phyloP scores from a whole-genome alignment of 129 eudicot species.

The Cynara cardunculus region DNA sequence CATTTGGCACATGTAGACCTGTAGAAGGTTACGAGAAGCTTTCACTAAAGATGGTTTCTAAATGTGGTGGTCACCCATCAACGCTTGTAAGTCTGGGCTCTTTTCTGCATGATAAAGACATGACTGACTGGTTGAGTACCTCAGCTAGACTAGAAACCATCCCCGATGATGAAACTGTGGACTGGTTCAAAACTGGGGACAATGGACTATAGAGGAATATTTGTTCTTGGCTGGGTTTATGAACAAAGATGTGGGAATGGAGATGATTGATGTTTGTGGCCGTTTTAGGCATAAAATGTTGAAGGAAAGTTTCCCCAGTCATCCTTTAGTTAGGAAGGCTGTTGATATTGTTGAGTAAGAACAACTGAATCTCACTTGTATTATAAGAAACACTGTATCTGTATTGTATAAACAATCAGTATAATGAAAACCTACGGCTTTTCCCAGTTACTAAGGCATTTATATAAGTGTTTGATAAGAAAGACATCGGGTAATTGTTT shows the following conservation, averaged over 20 bases:
- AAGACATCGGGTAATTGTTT: too few species aligned
- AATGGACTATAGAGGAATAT: background rate
- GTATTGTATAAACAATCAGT: too few species aligned
- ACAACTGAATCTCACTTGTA: too few species aligned
- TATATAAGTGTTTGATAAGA: too few species aligned
- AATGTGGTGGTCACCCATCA: background rate
- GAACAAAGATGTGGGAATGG: background rate
- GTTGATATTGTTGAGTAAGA: too few species aligned
- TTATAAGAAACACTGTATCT: too few species aligned
- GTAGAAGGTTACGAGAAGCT: background rate
- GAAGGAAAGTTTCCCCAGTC: too few species aligned
- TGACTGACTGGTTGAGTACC: background rate
- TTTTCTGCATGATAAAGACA: background rate
- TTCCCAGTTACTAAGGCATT: too few species aligned
- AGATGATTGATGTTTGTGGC: too few species aligned
- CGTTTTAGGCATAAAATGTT: too few species aligned
- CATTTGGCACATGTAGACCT: background rate
- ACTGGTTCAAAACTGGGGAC: background rate
- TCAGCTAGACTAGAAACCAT: background rate
- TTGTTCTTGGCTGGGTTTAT: background rate
- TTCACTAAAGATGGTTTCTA: background rate
- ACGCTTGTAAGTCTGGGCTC: background rate
- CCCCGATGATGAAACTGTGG: background rate
- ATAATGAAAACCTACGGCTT: too few species aligned
- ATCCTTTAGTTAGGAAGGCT: too few species aligned